phyloP scores from a whole-genome alignment of 768 basidiomycete species.

The Tulasnella sp. region DNA sequence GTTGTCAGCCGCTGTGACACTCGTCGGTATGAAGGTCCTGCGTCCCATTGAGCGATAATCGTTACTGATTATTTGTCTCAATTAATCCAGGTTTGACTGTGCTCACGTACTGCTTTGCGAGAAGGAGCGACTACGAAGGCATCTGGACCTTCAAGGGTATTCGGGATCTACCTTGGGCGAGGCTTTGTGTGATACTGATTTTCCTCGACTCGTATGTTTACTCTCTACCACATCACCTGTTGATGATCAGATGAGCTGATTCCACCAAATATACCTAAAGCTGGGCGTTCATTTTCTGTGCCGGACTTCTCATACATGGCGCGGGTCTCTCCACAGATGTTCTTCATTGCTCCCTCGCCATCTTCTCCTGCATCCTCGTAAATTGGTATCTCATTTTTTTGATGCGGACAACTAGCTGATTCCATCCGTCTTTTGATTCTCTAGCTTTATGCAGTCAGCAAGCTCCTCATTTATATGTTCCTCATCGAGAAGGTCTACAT shows the following conservation, averaged over 20 bases:
- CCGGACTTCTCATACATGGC: conserved; percentile 13
- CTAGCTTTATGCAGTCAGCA: conserved; percentile 14
- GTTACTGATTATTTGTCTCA: background rate
- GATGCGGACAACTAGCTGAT: background rate
- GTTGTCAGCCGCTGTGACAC: background rate
- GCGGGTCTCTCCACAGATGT: conserved; percentile 13
- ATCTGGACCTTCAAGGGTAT: background rate
- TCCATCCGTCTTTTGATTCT: background rate
- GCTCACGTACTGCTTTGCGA: conserved; percentile 9
- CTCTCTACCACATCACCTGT: background rate
- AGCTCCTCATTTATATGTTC: conserved; percentile 18
- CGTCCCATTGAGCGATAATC: background rate
- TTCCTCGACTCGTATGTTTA: conserved; percentile 8
- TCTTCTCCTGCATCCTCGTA: conserved; percentile 18
- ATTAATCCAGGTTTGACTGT: conserved; percentile 4
- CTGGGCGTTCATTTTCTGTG: conserved; percentile 10
- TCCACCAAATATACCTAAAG: background rate
- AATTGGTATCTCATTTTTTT: background rate
- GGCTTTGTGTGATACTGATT: conserved; percentile 6
- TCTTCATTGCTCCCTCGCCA: conserved; percentile 7
- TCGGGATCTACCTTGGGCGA: conserved; percentile 3
- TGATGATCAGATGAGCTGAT: background rate
- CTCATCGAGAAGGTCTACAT: conserved; percentile 17
- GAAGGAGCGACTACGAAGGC: background rate
- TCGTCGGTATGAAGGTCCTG: background rate